Conservation (phyloP, 345 rosid species). For the Crucihimalaya himalaica region DNA sequence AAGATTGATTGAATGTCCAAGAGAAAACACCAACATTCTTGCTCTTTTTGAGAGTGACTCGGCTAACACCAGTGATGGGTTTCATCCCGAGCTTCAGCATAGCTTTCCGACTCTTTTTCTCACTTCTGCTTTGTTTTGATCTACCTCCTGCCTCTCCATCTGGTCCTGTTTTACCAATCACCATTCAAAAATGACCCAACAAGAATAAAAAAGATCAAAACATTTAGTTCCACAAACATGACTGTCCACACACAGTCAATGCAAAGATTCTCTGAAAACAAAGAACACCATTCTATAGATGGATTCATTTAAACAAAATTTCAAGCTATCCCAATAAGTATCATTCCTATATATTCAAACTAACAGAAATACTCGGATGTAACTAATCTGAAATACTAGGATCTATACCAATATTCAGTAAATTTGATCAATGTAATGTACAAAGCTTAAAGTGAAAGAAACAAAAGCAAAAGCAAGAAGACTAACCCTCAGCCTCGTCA, state of each 20-base stretch:
- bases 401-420: neutral
- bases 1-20: neutral
- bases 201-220: neutral
- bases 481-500: conserved; percentile 62
- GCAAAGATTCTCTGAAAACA: neutral
- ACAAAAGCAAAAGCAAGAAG: neutral
- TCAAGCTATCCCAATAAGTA: neutral
- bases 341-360: neutral
- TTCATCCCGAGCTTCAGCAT: conserved; percentile 95
- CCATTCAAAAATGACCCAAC: neutral
- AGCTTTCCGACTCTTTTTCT: conserved; percentile 91
- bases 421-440: neutral
- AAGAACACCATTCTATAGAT: neutral
- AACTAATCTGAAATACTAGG: neutral
- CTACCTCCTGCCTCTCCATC: conserved; percentile 70
- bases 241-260: neutral
- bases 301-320: neutral
- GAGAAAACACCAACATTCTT: conserved; percentile 61
- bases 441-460: neutral
- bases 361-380: too few relatives aligned
- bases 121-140: conserved; percentile 90
- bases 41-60: conserved; percentile 89
- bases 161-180: conserved; percentile 31
- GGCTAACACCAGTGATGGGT: conserved; percentile 80
- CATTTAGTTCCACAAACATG: neutral